Base-by-base conservation (phyloP, 331 rosid genomes). In the Dryas integrifolia region DNA sequence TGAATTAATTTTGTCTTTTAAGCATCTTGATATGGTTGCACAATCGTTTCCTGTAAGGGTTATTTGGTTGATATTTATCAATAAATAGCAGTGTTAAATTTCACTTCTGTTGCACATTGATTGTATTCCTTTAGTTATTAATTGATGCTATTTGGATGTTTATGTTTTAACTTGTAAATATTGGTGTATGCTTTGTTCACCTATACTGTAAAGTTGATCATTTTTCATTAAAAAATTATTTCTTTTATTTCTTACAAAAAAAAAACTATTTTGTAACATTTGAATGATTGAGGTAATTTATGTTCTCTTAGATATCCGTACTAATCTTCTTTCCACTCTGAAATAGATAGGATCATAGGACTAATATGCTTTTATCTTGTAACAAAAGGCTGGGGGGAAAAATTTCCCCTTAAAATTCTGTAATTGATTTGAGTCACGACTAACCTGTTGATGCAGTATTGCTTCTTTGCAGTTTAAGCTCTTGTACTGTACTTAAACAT, bases 401-500 rank as follows among this genome's bases (percentile, higher is more conserved):
- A 58, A 1, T 4, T 4, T 18, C 18, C 26, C 52, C 4, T 26
- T 43, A n/a, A 18, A 18, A 16, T 64, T 18, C 16, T 13, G 7
- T 64, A 5, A 2, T 44, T 44, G 21, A 43, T 4, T 45, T 24
- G 12, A 65, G 21, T 65, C 18, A 45, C 7, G 3, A 16, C 9
- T 18, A 5, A 46, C 52, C 0, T 65, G 9, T 69, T 52, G 58
- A 35, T 30, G 35, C 35, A 30, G 35, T 39, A 30, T 50, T 67
- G 16, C 57, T 15, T 68, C 48, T 40, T 67, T 35, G 38, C 26
- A 7, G 4, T 62, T 61, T 30, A 30, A 40, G 35, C 2, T 18
- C 24, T 69, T 52, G 14, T 71, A 38, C 53, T 40, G 69, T 73
- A 69, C 66, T 84, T 80, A 79, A 47, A 30, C 35, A 24, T 80